Evolutionary conservation across 1,284 basidiomycete species (phyloP).

Genomic region (Kwoniella shivajii): DNA sequence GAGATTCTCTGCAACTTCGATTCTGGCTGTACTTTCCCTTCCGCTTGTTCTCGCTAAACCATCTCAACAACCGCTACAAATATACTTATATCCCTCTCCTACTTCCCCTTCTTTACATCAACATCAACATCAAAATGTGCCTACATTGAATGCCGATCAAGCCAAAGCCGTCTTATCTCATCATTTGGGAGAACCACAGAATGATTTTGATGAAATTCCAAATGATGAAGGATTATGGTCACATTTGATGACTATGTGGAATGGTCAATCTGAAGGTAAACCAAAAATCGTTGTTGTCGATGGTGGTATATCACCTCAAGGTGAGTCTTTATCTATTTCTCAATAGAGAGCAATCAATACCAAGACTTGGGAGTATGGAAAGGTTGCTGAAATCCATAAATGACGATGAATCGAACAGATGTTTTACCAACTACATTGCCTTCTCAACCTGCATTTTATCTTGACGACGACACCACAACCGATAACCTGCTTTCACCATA

Average conservation of each 20-base stretch:
- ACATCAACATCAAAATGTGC: conserved; percentile 17
- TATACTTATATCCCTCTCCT: conserved; percentile 52
- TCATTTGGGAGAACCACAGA: conserved; percentile 46
- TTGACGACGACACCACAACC: conserved; percentile 31
- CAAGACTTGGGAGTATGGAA: too few species aligned
- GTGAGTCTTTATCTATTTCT: conserved; percentile 24
- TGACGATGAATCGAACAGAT: conserved; percentile 34
- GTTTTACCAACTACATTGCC: conserved; percentile 39
- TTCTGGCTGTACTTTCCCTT: neutral
- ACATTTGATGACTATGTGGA: conserved; percentile 43
- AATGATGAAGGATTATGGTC: conserved; percentile 47
- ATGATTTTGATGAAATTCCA: conserved; percentile 44
- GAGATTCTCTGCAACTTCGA: neutral
- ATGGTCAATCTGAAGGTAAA: conserved; percentile 21
- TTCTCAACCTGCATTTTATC: conserved; percentile 44
- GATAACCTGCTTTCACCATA: conserved; percentile 43
- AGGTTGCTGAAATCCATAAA: too few species aligned
- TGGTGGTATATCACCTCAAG: conserved; percentile 41
- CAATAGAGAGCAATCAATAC: too few species aligned
- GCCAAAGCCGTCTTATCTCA: conserved; percentile 52
- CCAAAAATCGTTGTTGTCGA: conserved; percentile 48
- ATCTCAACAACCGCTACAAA: conserved; percentile 42
- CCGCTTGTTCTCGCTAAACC: conserved; percentile 19
- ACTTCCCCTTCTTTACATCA: conserved; percentile 13
- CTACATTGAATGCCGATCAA: conserved; percentile 46